These are phyloP conservation scores for Mortierella alpina DNA, from an alignment of 192 early-diverging fungal genomes.

Conservation along the genomic window DNA sequence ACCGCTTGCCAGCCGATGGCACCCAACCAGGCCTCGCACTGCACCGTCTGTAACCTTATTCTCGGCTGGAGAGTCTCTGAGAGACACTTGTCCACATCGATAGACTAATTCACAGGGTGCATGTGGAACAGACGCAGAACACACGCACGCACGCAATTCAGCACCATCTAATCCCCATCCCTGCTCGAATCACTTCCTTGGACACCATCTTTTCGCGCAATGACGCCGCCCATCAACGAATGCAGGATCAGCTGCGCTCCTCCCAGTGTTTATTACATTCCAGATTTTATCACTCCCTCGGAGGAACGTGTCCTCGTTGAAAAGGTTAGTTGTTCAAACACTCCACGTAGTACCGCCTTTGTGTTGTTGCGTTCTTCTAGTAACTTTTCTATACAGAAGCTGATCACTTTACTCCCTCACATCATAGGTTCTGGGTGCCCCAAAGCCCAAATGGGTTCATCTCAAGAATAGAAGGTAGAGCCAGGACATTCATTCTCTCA, in stretches of 20 bases:
- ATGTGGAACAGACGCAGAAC: background rate
- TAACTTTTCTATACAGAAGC: background rate
- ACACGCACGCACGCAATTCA: background rate
- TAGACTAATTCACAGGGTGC: too few relatives aligned
- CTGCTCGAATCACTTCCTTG: background rate
- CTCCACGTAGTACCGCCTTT: too few relatives aligned
- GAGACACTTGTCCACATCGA: too few relatives aligned
- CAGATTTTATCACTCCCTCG: conserved; percentile 48
- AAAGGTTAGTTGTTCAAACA: conserved; percentile 30
- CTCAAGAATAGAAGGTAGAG: conserved; percentile 59
- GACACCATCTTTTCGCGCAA: background rate
- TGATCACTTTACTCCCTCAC: background rate
- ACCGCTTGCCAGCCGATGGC: too few relatives aligned
- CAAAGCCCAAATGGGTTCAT: conserved; percentile 63
- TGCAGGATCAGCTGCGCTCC: conserved; percentile 30
- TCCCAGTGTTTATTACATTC: conserved; percentile 52
- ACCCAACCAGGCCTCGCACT: too few relatives aligned
- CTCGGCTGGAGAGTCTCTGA: too few relatives aligned
- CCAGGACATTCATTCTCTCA: background rate
- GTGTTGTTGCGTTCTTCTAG: too few relatives aligned
- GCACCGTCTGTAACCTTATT: too few relatives aligned
- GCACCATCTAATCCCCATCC: background rate
- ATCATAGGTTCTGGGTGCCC: conserved; percentile 53
- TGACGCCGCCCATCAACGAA: conserved; percentile 14
- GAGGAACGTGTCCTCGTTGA: conserved; percentile 51